These are phyloP conservation scores for Basipetospora chlamydospora DNA, from an alignment of 2,329 filamentous ascomycete genomes.

Conservation along the genomic window DNA sequence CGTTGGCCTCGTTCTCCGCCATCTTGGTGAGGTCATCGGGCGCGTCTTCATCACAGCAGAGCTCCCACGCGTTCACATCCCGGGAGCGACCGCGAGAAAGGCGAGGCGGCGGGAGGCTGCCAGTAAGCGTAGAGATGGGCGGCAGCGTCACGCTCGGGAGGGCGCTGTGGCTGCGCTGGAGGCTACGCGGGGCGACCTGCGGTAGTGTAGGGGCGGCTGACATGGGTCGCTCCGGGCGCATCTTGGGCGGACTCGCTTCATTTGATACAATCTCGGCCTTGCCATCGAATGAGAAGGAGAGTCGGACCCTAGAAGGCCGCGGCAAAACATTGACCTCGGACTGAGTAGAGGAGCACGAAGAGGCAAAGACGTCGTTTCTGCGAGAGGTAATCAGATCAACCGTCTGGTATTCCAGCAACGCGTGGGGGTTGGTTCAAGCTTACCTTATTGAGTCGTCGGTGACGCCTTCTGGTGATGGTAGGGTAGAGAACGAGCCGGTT, in stretches of 20 bases:
- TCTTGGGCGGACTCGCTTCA: slow-evolving; percentile 53
- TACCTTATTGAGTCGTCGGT: slow-evolving; percentile 1
- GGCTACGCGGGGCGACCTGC: slow-evolving; percentile 32
- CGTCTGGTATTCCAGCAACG: no score
- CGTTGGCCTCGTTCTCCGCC: slow-evolving; percentile 65
- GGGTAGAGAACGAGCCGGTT: slow-evolving; percentile 35
- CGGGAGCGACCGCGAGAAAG: slow-evolving; percentile 61
- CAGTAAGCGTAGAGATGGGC: slow-evolving; percentile 37
- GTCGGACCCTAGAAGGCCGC: slow-evolving; percentile 23
- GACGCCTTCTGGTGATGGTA: slow-evolving; percentile 23
- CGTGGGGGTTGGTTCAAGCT: background rate
- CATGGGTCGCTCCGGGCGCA: slow-evolving; percentile 32
- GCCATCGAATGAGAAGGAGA: slow-evolving; percentile 76
- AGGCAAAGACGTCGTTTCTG: slow-evolving; percentile 29
- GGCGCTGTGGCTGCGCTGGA: slow-evolving; percentile 60
- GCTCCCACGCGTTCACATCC: slow-evolving; percentile 82
- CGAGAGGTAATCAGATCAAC: no score
- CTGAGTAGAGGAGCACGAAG: slow-evolving; percentile 26
- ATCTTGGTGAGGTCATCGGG: slow-evolving; percentile 69
- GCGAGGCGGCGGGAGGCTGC: slow-evolving; percentile 33
- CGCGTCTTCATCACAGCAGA: slow-evolving; percentile 68
- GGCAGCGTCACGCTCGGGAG: slow-evolving; percentile 43
- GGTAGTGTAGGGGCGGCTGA: slow-evolving; percentile 31
- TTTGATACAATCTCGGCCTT: slow-evolving; percentile 74
- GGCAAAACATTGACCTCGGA: slow-evolving; percentile 18